phyloP scores from a whole-genome alignment of 2,329 filamentous ascomycete species.

The Thelonectria discophora region DNA sequence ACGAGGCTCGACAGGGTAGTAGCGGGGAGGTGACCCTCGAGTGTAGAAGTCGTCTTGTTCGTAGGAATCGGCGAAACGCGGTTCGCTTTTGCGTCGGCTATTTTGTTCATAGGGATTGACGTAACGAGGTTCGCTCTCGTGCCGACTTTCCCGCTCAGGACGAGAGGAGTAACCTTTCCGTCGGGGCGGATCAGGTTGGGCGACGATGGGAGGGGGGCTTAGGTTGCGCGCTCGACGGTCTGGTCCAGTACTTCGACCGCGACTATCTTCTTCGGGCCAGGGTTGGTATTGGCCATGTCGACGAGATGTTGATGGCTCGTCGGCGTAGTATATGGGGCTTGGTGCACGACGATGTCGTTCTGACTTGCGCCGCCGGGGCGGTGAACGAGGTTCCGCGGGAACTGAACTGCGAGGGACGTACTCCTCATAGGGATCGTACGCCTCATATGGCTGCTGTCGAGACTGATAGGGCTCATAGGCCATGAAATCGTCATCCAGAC shows the following conservation, averaged over 20 bases:
- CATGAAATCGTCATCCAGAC: slow-evolving; percentile 40
- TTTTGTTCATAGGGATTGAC: slow-evolving; percentile 19
- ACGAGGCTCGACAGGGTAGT: slow-evolving; percentile 15
- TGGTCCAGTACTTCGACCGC: slow-evolving; percentile 37
- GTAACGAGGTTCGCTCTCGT: slow-evolving; percentile 19
- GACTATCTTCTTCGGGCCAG: slow-evolving; percentile 31
- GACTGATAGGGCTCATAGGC: slow-evolving; percentile 26
- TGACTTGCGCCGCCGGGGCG: slow-evolving; percentile 38
- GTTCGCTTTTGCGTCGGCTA: slow-evolving; percentile 13
- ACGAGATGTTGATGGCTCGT: slow-evolving; percentile 27
- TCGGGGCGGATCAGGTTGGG: slow-evolving; percentile 33
- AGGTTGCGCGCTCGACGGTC: slow-evolving; percentile 26
- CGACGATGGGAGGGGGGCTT: slow-evolving; percentile 30
- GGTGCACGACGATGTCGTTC: slow-evolving; percentile 33
- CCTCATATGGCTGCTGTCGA: slow-evolving; percentile 6
- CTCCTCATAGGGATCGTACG: slow-evolving; percentile 33
- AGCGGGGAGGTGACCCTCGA: slow-evolving; percentile 4
- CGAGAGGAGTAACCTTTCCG: slow-evolving; percentile 32
- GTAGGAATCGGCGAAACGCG: slow-evolving; percentile 14
- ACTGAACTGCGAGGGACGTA: slow-evolving; percentile 26
- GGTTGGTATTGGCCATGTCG: slow-evolving; percentile 14
- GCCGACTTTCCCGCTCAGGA: slow-evolving; percentile 21
- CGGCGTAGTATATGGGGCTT: slow-evolving; percentile 32
- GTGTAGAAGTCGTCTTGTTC: slow-evolving; percentile 10
- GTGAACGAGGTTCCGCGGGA: slow-evolving; percentile 17